Evolutionary conservation across 1,139 yeast genomes (phyloP).

Genomic region (Protomyces pachydermus): DNA sequence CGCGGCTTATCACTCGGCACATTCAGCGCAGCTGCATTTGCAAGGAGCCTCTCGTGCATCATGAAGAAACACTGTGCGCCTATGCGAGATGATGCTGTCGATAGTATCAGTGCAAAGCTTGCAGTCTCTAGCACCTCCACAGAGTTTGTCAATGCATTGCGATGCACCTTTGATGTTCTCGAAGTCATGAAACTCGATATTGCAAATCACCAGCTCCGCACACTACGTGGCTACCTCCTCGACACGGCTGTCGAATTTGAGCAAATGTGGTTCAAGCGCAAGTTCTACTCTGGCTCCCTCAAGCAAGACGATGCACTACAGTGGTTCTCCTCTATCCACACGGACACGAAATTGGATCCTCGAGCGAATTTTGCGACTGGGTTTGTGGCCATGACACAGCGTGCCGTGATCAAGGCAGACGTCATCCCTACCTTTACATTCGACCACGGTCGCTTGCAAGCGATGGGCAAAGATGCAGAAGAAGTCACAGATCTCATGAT

Average conservation of each 20-base stretch:
- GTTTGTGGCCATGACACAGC: not conserved
- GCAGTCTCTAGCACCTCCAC: conserved; percentile 42
- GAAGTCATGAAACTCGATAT: conserved; percentile 93
- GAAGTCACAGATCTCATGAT: conserved; percentile 6
- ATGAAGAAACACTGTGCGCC: conserved; percentile 90
- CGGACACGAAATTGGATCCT: not conserved
- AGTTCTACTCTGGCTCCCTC: conserved; percentile 1
- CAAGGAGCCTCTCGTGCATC: conserved; percentile 65
- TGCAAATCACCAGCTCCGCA: conserved; percentile 88
- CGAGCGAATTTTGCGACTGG: conserved; percentile 2
- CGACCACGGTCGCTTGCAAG: conserved; percentile 11
- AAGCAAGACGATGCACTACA: not conserved
- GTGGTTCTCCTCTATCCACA: not conserved
- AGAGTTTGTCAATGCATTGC: conserved; percentile 67
- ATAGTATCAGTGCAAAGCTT: conserved; percentile 62
- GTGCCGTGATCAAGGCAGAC: not conserved
- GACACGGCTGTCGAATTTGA: conserved; percentile 92
- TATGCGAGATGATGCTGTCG: conserved; percentile 88
- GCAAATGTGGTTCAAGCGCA: conserved; percentile 49
- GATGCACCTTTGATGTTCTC: conserved; percentile 73
- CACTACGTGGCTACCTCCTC: conserved; percentile 74
- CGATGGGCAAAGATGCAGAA: conserved; percentile 8
- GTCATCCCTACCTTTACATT: conserved; percentile 8
- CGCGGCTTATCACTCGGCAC: conserved; percentile 70
- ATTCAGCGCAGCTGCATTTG: conserved; percentile 62